These are phyloP conservation scores for Arthrobotrys megalospora DNA, from an alignment of 2,329 filamentous ascomycete genomes.

Conservation along the genomic window DNA sequence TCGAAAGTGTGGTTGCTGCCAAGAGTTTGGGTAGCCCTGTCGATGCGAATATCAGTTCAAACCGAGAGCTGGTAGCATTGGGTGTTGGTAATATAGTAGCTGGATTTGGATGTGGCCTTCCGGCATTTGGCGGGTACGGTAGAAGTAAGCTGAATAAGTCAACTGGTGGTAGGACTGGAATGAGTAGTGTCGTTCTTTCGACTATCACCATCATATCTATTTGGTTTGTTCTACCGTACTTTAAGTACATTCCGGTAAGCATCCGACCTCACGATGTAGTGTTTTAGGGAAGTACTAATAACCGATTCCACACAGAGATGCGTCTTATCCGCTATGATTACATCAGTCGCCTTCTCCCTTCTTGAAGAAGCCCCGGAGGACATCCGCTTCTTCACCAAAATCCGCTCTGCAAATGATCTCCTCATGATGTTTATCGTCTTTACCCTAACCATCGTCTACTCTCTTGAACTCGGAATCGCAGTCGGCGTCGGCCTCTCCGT, in stretches of 20 bases:
- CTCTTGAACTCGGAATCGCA: constrained; percentile 91
- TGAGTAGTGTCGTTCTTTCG: constrained; percentile 91
- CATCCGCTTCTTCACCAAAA: constrained; percentile 87
- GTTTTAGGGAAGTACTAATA: background rate
- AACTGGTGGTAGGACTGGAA: constrained; percentile 91
- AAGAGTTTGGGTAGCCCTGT: constrained; percentile 90
- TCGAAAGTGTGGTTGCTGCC: constrained; percentile 95
- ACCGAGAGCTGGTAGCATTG: constrained; percentile 91
- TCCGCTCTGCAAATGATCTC: constrained; percentile 88
- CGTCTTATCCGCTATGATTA: constrained; percentile 92
- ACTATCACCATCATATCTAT: constrained; percentile 86
- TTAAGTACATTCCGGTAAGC: constrained; percentile 94
- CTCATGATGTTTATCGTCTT: constrained; percentile 92
- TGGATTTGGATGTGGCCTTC: constrained; percentile 90
- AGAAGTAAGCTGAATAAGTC: constrained; percentile 94
- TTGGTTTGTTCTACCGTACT: constrained; percentile 86
- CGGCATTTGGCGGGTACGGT: constrained; percentile 95
- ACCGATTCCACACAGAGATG: constrained; percentile 37
- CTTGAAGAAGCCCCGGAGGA: constrained; percentile 97
- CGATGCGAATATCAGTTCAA: constrained; percentile 75
- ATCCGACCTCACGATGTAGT: background rate
- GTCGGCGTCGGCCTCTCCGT: constrained; percentile 93
- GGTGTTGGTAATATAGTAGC: constrained; percentile 92
- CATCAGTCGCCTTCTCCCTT: constrained; percentile 92
- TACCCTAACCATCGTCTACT: constrained; percentile 92